These are phyloP conservation scores for Zygosaccharomyces sapae DNA, from an alignment of 1,139 yeast genomes.

Conservation along the genomic window DNA sequence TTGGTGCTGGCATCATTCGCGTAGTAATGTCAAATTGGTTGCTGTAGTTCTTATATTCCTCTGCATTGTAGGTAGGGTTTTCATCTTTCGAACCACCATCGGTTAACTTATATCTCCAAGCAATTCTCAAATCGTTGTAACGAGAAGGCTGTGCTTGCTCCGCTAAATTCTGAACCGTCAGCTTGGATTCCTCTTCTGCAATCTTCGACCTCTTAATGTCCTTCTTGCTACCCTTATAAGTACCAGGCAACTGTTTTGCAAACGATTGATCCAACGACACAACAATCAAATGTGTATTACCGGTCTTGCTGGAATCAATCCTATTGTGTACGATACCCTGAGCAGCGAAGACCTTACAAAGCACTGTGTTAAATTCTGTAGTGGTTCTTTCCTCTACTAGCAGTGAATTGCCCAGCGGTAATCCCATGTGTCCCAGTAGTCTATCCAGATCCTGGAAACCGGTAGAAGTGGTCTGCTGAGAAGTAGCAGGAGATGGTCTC, in stretches of 20 bases:
- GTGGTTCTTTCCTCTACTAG: conserved; percentile 81
- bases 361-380: conserved; percentile 79
- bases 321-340: conserved; percentile 77
- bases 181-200: conserved; percentile 53
- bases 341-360: conserved; percentile 67
- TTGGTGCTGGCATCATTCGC: conserved; percentile 62
- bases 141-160: conserved; percentile 32
- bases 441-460: conserved; percentile 75
- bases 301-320: conserved; percentile 35
- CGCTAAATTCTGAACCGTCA: conserved; percentile 64
- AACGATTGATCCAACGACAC: conserved; percentile 60
- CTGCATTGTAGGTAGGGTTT: conserved; percentile 29
- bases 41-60: conserved; percentile 50
- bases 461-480: conserved; percentile 72
- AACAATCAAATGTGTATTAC: conserved; percentile 60
- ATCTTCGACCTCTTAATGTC: conserved; percentile 62
- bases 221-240: conserved; percentile 65
- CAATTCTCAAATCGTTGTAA: conserved; percentile 62
- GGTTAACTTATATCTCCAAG: conserved; percentile 78
- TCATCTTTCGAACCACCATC: conserved; percentile 36
- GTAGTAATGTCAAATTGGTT: conserved; percentile 76
- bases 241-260: conserved; percentile 75
- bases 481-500: conserved; percentile 71
- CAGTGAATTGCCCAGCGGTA: conserved; percentile 72
- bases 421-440: conserved; percentile 73